Conservation (phyloP, 768 basidiomycete species). For the Lepiota brunneoincarnata region DNA sequence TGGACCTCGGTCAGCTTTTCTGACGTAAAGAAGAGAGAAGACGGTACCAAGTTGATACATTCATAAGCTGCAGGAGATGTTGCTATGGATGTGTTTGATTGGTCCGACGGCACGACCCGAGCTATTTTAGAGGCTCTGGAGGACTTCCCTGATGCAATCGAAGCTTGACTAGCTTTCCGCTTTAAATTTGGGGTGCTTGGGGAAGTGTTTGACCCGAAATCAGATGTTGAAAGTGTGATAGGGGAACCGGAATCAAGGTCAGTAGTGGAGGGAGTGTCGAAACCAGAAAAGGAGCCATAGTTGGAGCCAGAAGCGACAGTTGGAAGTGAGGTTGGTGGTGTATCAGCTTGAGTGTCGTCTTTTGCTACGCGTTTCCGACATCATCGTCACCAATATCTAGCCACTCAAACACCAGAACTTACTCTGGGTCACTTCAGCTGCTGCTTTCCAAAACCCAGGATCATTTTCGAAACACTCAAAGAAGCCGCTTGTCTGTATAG, state of each 20-base stretch:
- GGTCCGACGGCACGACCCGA: neutral
- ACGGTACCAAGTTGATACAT: constrained; percentile 1
- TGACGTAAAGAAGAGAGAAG: neutral
- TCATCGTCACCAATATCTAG: neutral
- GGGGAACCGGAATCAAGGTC: no score
- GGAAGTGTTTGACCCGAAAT: neutral
- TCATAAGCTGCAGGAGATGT: neutral
- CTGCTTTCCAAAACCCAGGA: constrained; percentile 2
- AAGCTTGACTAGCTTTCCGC: neutral
- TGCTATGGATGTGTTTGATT: neutral
- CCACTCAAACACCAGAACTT: neutral
- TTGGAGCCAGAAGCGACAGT: neutral
- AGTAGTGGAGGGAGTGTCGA: neutral
- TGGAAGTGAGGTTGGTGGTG: constrained; percentile 1
- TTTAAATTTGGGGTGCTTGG: neutral
- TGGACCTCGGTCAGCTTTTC: constrained; percentile 1
- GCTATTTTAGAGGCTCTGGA: neutral
- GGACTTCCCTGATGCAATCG: neutral
- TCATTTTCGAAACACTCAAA: neutral
- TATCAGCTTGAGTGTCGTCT: neutral
- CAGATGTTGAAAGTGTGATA: neutral
- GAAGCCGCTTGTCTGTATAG: neutral
- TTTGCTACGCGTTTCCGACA: neutral
- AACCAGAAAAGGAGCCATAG: neutral
- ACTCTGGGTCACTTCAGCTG: neutral